Base-by-base conservation (phyloP, 441 rosid species). In the Gossypium schwendimanii region DNA sequence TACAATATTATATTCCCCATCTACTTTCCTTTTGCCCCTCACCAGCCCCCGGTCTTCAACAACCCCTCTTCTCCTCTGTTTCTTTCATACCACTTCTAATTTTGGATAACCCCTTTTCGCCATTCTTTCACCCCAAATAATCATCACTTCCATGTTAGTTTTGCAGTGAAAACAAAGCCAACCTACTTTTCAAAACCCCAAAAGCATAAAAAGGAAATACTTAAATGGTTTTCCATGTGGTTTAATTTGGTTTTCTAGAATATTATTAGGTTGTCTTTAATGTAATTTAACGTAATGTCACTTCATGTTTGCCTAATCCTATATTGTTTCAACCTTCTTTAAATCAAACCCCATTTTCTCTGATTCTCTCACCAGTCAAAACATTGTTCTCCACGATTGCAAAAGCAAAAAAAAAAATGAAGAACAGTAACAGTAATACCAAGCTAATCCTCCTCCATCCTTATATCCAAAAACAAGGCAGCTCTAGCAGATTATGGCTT, bases 361-460 rank as follows among this genome's bases (percentile, higher is more conserved):
- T 31, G 47, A 4, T 77, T 70, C 58, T 54, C 70, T 77, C 84
- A 80, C 66, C 57, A 73, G 60, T 55, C 66, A 57, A 18, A 75
- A 54, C 33, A 31, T 31, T 67, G 9, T 31, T 61, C 45, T 61
- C 44, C 10, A 7, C 15, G 45, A 61, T 33, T 61, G 23, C 6
- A 15, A 3, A 15, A 61, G 45, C 4, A n/a, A 21, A 26, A 33
- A 8, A 2, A 1, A 61, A 33, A 33, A 89, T 84, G 89, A 89
- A 85, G 84, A 82, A 79, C 80, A 79, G 33, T 73, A 83, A 80
- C 77, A 82, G 80, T 82, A 94, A 89, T 85, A 91, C 98, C 6
- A 94, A 87, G 83, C 92, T 91, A 36, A 91, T 94, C 73, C 93
- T 94, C 65, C 85, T 94, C 60, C 98, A 90, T 67, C 98, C 97